Evolutionary conservation across 192 early-diverging fungal genomes (phyloP), one percentile per base, ranked within the genome.

Genomic region (Umbelopsis sp.): DNA sequence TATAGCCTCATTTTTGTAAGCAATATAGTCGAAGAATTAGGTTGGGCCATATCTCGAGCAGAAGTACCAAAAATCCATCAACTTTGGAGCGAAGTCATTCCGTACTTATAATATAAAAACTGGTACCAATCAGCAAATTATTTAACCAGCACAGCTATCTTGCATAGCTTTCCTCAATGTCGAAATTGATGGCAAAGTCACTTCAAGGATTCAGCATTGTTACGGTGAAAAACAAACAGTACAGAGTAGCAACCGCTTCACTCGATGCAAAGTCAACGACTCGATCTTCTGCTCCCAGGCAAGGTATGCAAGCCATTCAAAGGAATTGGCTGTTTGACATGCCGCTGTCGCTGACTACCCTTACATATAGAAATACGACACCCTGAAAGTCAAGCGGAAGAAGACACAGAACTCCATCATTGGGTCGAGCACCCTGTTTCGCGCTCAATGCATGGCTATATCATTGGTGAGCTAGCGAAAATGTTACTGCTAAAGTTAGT

Each of bases 151-250:
- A 10, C 37, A 4, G 7, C 37, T 9, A 41, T 0, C 37, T 41
- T 30, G 27, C 27, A 30, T 3, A 30, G 9, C 23, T 23, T 25
- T 55, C 11, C 55, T 13, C 16, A 23, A 58, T 61, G 55, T 61
- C 55, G 55, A 61, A 61, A 61, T 61, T 35, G 30, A 23, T 55
- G 53, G 41, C 53, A 70, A 70, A 70, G 46, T 48, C 69, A 47
- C 58, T 74, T 45, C 51, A 69, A 50, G 68, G 68, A 35, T 52
- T 74, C 25, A 74, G 30, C n/a, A 47, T 75, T 23, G 61, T 75
- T 20, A 67, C 66, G 3, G 69, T 71, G 16, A 61, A 75, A 47
- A 49, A 64, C 3, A 47, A 69, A 15, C 65, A 52, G 10, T 75
- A 75, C n/a, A 61, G 74, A 25, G 49, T 75, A 4, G 21, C 74